A percentile compares a stretch with the other conserved stretches of the same genome.
Conservation (phyloP, 176 grass and related monocot species). For the Cenchrus purpureus region DNA sequence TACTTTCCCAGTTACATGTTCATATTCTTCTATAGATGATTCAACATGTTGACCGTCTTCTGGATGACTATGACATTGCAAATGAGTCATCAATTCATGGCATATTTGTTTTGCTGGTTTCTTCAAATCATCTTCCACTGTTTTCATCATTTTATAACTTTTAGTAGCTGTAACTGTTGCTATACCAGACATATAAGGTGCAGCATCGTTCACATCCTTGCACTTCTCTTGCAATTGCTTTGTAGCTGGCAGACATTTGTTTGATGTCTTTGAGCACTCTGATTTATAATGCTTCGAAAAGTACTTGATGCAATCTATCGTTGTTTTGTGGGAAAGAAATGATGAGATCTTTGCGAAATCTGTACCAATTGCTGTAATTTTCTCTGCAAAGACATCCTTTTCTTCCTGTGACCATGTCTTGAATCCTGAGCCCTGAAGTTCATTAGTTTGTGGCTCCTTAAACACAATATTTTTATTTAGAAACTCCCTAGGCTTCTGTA, state of each 20-base stretch:
- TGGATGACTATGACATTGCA: slow-evolving; percentile 9
- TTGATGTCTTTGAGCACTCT: neutral
- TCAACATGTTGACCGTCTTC: neutral
- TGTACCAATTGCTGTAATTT: neutral
- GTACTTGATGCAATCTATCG: neutral
- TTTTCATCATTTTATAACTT: slow-evolving; percentile 2
- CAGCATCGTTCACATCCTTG: slow-evolving; percentile 11
- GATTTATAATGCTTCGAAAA: neutral
- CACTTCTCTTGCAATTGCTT: neutral
- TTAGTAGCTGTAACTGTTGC: slow-evolving; percentile 15
- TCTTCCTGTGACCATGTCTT: neutral
- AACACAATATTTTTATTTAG: neutral
- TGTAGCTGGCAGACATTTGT: neutral
- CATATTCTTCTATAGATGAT: neutral
- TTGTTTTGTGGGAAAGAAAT: neutral
- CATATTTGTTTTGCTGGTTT: neutral
- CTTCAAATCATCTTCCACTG: neutral
- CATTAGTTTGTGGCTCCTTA: neutral
- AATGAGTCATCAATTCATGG: slow-evolving; percentile 22
- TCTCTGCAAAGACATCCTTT: neutral
- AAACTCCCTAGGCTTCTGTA: neutral
- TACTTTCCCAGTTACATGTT: neutral
- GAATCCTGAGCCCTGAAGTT: neutral
- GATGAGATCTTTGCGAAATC: neutral
- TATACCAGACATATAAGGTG: slow-evolving; percentile 36